phyloP scores from a whole-genome alignment of 1,284 basidiomycete genomes.

The Rhodofomes roseus region DNA sequence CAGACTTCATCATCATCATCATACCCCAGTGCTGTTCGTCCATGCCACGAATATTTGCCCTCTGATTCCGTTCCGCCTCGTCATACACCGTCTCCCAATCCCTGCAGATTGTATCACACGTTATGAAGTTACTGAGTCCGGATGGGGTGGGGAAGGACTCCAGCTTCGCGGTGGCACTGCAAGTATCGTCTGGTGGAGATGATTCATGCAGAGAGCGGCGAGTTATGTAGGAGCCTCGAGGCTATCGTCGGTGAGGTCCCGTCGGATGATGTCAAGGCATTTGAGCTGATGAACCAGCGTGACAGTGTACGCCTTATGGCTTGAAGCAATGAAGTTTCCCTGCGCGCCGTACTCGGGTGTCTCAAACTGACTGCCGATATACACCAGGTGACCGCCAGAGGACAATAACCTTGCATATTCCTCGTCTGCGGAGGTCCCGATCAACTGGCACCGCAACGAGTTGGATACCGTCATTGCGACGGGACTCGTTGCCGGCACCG shows the following conservation, averaged over 20 bases:
- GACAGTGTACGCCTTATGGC: constrained; percentile 13
- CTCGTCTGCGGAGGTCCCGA: neutral
- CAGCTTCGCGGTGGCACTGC: constrained; percentile 13
- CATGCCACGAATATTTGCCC: neutral
- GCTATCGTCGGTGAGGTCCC: constrained; percentile 7
- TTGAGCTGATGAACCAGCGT: constrained; percentile 20
- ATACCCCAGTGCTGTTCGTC: no score
- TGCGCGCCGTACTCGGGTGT: no score
- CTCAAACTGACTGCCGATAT: constrained; percentile 3
- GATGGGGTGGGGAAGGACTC: no score
- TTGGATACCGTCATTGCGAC: neutral
- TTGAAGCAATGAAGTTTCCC: no score
- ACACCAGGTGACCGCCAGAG: constrained; percentile 12
- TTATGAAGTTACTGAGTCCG: no score
- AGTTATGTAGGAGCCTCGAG: constrained; percentile 5
- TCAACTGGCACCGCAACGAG: constrained; percentile 5
- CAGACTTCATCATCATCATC: no score
- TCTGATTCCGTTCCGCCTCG: constrained; percentile 13
- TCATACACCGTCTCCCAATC: constrained; percentile 15
- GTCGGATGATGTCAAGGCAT: constrained; percentile 19
- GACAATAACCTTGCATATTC: constrained; percentile 15
- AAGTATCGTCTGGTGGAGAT: constrained; percentile 17
- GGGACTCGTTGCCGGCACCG: neutral
- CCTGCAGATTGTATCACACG: constrained; percentile 8
- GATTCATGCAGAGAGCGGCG: constrained; percentile 21